Percentiles rank a stretch among this genome's conserved stretches.
Conservation (phyloP, 228 moss, liverwort and hornwort species). For the Sphagnum magellanicum region DNA sequence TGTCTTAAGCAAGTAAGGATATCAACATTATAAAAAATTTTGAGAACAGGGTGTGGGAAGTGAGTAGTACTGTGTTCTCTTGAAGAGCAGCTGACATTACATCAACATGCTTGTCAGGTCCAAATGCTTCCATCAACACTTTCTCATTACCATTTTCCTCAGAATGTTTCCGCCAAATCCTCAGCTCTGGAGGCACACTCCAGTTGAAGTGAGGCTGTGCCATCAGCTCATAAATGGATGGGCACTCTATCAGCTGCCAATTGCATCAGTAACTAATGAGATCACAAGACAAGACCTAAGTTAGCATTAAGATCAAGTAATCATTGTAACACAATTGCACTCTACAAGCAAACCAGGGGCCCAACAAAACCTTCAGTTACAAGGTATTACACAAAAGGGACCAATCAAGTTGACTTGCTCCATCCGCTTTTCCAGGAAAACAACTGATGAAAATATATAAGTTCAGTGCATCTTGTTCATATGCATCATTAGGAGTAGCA, state of each 20-base stretch:
- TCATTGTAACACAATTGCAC: too few species aligned
- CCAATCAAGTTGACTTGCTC: not conserved
- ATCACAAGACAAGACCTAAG: not conserved
- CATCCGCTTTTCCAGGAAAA: not conserved
- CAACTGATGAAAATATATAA: not conserved
- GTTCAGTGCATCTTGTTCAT: not conserved
- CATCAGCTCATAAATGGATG: slow-evolving; percentile 80
- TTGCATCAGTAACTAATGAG: not conserved
- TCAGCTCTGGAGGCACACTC: slow-evolving; percentile 60
- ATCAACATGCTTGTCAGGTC: slow-evolving; percentile 55
- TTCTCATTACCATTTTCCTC: slow-evolving; percentile 22
- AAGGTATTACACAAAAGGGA: not conserved
- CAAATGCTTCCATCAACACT: slow-evolving; percentile 50
- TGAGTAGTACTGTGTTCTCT: slow-evolving; percentile 43
- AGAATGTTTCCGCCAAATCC: slow-evolving; percentile 55
- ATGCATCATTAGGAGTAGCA: not conserved
- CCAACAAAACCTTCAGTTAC: not conserved
- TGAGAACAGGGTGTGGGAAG: too few species aligned
- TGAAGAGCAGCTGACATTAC: slow-evolving; percentile 76
- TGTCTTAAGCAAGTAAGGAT: not conserved
- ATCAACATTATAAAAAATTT: too few species aligned
- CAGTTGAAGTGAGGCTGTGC: slow-evolving; percentile 56
- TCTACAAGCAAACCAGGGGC: not conserved
- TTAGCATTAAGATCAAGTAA: not conserved
- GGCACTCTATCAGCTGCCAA: slow-evolving; percentile 81